These are phyloP conservation scores for Xylaria sp. DNA, from an alignment of 2,329 filamentous ascomycete species.

Conservation along the genomic window DNA sequence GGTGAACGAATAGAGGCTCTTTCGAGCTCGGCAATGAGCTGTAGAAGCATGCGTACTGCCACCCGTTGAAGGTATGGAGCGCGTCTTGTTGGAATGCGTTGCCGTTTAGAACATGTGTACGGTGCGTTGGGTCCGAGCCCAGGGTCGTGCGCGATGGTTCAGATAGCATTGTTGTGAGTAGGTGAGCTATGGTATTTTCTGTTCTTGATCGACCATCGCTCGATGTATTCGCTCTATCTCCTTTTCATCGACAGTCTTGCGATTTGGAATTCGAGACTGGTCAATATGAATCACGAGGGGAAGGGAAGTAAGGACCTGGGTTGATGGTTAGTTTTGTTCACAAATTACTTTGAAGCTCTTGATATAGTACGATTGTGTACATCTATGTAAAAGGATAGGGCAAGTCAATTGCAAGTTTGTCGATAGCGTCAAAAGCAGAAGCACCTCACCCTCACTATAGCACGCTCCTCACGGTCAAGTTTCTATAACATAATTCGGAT, in stretches of 20 bases:
- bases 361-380: background rate
- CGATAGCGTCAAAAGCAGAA: background rate
- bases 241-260: background rate
- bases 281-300: background rate
- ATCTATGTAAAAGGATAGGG: background rate
- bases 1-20: conserved; percentile 56
- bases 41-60: conserved; percentile 62
- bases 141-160: conserved; percentile 49
- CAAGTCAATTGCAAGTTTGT: background rate
- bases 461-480: background rate
- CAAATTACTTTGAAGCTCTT: background rate
- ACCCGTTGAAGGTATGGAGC: conserved; percentile 57
- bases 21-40: conserved; percentile 38
- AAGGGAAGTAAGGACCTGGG: background rate
- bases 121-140: conserved; percentile 51
- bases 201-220: background rate
- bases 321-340: background rate
- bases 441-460: background rate
- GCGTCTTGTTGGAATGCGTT: conserved; percentile 61
- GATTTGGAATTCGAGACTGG: background rate
- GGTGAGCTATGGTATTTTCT: background rate
- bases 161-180: conserved; percentile 40
- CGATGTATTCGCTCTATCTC: background rate
- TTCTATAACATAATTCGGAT: background rate
- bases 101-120: conserved; percentile 55